These are phyloP conservation scores for Apiotrichum sp. DNA, from an alignment of 1,284 basidiomycete genomes.

Conservation along the genomic window DNA sequence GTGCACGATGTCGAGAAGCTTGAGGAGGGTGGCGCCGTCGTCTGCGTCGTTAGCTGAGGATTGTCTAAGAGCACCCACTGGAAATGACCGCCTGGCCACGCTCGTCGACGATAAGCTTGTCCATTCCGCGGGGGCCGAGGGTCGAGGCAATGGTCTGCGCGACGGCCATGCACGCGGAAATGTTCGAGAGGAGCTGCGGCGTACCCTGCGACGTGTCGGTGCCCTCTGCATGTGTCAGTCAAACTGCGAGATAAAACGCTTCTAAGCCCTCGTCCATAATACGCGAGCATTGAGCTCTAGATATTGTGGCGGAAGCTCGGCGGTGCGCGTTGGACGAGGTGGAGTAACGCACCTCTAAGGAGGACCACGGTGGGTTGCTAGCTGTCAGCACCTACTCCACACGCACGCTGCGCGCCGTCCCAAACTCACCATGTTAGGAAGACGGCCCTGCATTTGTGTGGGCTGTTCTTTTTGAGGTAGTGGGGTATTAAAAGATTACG, in stretches of 20 bases:
- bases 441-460: slow-evolving; percentile 39
- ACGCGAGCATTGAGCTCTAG: too few species aligned
- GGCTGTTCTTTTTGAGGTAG: slow-evolving; percentile 2
- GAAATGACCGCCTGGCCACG: slow-evolving; percentile 95
- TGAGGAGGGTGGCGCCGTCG: slow-evolving; percentile 96
- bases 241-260: background rate
- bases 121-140: slow-evolving; percentile 97
- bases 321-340: background rate
- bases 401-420: background rate
- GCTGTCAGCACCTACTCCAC: slow-evolving; percentile 12
- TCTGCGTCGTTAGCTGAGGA: slow-evolving; percentile 44
- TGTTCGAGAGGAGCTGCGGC: slow-evolving; percentile 90
- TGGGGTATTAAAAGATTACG: background rate
- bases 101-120: slow-evolving; percentile 85
- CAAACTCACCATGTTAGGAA: slow-evolving; percentile 41
- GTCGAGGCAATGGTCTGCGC: slow-evolving; percentile 85
- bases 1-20: slow-evolving; percentile 94
- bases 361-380: slow-evolving; percentile 94
- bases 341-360: slow-evolving; percentile 54
- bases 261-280: too few species aligned
- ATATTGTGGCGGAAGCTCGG: too few species aligned
- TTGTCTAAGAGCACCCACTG: slow-evolving; percentile 43
- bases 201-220: slow-evolving; percentile 96
- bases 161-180: slow-evolving; percentile 88
- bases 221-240: slow-evolving; percentile 56